Evolutionary conservation across 2,329 filamentous ascomycete genomes (phyloP).

Genomic region (Epichloe glyceriae): DNA sequence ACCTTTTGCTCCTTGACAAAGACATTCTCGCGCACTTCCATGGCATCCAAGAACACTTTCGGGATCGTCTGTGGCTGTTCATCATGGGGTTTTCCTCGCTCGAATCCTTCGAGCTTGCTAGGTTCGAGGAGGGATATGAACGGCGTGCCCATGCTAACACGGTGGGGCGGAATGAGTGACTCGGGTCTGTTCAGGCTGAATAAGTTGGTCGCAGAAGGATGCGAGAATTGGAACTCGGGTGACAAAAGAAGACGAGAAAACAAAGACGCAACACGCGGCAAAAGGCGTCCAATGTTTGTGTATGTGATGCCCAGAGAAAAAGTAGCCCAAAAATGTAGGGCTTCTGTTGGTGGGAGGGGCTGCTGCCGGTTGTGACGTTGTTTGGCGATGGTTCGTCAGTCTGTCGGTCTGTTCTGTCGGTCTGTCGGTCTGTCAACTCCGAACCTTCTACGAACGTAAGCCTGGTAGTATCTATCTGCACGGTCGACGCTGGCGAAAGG

Average conservation of each 20-base stretch:
- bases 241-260: neutral
- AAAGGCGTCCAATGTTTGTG: no score
- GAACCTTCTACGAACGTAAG: no score
- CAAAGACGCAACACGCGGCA: neutral
- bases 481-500: neutral
- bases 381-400: neutral
- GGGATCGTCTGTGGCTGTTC: slow-evolving; percentile 36
- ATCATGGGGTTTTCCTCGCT: slow-evolving; percentile 24
- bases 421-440: no score
- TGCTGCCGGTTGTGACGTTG: neutral
- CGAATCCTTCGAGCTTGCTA: slow-evolving; percentile 34
- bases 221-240: neutral
- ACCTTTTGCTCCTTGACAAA: slow-evolving; percentile 48
- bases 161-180: neutral
- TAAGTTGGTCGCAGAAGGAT: neutral
- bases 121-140: slow-evolving; percentile 37
- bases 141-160: slow-evolving; percentile 31
- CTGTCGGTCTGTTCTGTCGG: neutral
- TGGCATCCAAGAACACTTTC: slow-evolving; percentile 46
- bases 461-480: no score
- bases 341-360: neutral
- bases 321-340: neutral
- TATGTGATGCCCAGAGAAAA: neutral
- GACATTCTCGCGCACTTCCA: slow-evolving; percentile 47
- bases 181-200: neutral